Evolutionary conservation across 2,329 filamentous ascomycete genomes (phyloP), one percentile per base, ranked within the genome.

Genomic region (Monosporascus sp.): DNA sequence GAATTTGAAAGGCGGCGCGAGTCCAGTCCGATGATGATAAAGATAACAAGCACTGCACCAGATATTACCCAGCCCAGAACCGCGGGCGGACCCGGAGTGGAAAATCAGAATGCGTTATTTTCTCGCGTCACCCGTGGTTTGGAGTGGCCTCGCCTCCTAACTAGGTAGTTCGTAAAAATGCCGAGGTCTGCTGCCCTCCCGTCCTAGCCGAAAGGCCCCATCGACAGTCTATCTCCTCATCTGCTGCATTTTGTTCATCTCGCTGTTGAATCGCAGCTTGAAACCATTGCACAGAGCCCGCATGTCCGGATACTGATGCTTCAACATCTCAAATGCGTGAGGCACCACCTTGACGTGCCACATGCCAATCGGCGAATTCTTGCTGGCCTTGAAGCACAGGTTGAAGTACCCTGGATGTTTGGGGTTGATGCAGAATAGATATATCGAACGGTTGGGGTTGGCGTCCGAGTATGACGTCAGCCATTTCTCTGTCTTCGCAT

Each of bases 281-380:
- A 97, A 97, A 6, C 93, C 94, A 73, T 99, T 99, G 78, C 93
- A 96, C 58, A 99, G 77, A 48, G 91, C 91, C 61, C 88, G 82
- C 89, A 97, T 96, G 65, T 97, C 92, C 1, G 94, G 93, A 68
- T 99, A 99, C 50, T 87, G 83, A 61, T 89, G 88, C 61, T 88
- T 89, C 73, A 91, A 85, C 64, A 99, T 80, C 75, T 97, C 91
- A 67, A 93, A 99, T 5, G 90, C 94, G 64, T 95, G 89, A 2
- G 94, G 94, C 19, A 97, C 88, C 38, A 97, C 86, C 63, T 94
- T 92, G 59, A 99, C 90, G 5, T 85, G 84, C 86, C 93, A 92
- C 47, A 84, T 85, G 58, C 88, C 85, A 51, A 93, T 83, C 45
- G 78, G 80, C 3, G 90, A 88, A 48, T 80, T 78, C 62, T 86